Evolutionary conservation across 2,329 filamentous ascomycete species (phyloP).

Genomic region (Pyrenophora graminea): DNA sequence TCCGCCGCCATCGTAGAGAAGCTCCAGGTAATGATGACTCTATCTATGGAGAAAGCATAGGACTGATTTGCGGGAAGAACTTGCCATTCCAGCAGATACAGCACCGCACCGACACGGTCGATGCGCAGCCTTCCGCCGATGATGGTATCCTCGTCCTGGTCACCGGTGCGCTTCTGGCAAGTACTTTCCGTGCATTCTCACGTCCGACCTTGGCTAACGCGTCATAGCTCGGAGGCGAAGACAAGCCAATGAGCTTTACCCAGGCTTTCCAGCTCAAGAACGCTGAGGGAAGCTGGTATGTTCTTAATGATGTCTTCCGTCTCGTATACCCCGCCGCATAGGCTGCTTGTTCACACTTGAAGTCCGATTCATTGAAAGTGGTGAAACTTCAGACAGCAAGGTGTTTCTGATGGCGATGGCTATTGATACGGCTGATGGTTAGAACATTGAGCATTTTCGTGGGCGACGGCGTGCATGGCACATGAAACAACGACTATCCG

Average conservation of each 20-base stretch:
- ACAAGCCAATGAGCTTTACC: constrained; percentile 86
- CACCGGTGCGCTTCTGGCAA: constrained; percentile 81
- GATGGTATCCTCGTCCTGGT: constrained; percentile 81
- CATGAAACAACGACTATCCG: constrained; percentile 2
- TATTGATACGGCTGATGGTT: background rate
- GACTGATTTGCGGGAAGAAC: constrained; percentile 54
- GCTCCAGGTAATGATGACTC: constrained; percentile 65
- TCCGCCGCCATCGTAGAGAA: constrained; percentile 73
- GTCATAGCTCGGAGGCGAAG: constrained; percentile 78
- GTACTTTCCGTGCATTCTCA: constrained; percentile 32
- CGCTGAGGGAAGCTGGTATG: constrained; percentile 73
- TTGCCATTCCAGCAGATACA: constrained; percentile 81
- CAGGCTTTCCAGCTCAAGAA: constrained; percentile 85
- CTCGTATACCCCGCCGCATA: constrained; percentile 68
- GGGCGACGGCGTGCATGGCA: constrained; percentile 9
- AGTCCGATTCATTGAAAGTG: no score
- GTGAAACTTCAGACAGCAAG: background rate
- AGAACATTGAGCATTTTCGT: constrained; percentile 20
- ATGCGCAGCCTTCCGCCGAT: constrained; percentile 76
- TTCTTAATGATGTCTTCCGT: constrained; percentile 95
- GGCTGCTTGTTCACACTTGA: background rate
- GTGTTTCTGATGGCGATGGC: constrained; percentile 8
- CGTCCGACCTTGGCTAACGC: constrained; percentile 15
- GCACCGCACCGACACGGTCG: constrained; percentile 76
- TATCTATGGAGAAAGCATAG: background rate